Evolutionary conservation across 495 filamentous ascomycete species (phyloP).

Genomic region (Neurospora sp.): DNA sequence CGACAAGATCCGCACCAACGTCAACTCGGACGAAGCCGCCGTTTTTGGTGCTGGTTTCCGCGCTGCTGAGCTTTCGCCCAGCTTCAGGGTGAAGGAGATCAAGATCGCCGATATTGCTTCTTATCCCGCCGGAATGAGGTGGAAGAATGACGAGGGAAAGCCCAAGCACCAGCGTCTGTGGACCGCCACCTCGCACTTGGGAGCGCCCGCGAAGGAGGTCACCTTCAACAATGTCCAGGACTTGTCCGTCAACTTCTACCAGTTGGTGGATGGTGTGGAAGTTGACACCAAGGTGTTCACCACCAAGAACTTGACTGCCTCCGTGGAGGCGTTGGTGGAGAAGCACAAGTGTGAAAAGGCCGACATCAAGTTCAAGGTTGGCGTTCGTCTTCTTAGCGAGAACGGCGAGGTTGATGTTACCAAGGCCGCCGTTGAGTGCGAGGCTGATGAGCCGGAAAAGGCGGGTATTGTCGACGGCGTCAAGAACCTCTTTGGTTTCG

Average conservation of each 20-base stretch:
- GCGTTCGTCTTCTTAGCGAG: constrained; percentile 56
- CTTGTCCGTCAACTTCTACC: constrained; percentile 71
- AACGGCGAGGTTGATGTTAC: constrained; percentile 78
- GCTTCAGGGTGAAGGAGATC: constrained; percentile 97
- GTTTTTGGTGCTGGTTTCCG: constrained; percentile 96
- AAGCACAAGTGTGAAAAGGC: constrained; percentile 63
- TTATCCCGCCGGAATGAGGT: constrained; percentile 66
- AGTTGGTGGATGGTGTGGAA: constrained; percentile 47
- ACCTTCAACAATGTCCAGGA: constrained; percentile 77
- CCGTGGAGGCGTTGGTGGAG: constrained; percentile 62
- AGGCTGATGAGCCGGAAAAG: constrained; percentile 57
- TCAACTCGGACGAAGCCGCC: constrained; percentile 94
- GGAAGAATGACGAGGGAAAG: constrained; percentile 56
- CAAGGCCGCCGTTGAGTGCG: constrained; percentile 71
- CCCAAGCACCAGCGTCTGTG: constrained; percentile 58
- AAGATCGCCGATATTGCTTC: constrained; percentile 59
- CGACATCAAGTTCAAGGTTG: constrained; percentile 72
- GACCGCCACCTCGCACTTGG: constrained; percentile 63
- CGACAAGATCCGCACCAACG: constrained; percentile 79
- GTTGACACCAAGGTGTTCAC: constrained; percentile 43
- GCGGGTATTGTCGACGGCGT: constrained; percentile 80
- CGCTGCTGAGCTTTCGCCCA: constrained; percentile 80
- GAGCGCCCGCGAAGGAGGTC: constrained; percentile 70
- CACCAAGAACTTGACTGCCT: constrained; percentile 76
- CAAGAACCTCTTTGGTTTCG: constrained; percentile 91